Base-by-base conservation (phyloP, 495 filamentous ascomycete species). In the Parmelia sp. region DNA sequence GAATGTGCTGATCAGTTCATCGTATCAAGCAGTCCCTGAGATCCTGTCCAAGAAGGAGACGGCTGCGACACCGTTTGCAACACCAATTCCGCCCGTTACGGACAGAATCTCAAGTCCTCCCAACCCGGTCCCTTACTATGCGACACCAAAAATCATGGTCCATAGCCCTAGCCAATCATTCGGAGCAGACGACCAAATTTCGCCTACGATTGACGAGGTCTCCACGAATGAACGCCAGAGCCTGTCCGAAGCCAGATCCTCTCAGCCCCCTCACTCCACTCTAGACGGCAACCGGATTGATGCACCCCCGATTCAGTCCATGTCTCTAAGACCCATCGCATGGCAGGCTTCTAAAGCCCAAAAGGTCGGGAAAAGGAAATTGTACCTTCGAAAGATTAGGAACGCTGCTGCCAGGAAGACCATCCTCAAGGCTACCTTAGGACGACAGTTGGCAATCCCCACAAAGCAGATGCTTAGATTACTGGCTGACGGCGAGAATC, bases 391-490 rank as follows among this genome's bases (percentile, higher is more conserved):
- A 21, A 69, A 71, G 29, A 23, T 65, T 35, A 64, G 70, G 21
- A 67, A 69, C 27, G 19, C 61, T 40, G 56, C 62, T 47, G 60
- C 60, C 23, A 57, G 70, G 21, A 62, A 68, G 62, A 59, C 45
- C 4, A 42, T 69, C 36, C 65, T 71, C 23, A 66, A 71, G 37
- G 63, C 60, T 11, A 55, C 58, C 25, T 47, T 71, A 29, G 70
- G 70, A 27, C 65, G 70, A 39, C 68, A 69, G 23, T 31, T 71
- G 31, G 70, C 68, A 36, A 37, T 31, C 10, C 66, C 71, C 15
- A 67, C 70, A 25, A 71, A 71, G 42, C 58, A 58, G n/a, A 68
- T 63, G 21, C 55, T 71, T 51, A 65, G 65, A 49, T 45, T 57
- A 15, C 56, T 68, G 17, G 68, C 68, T 21, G 55, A 68, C 21